Base-by-base conservation (phyloP, 441 rosid genomes). In the Mallotus repandus region DNA sequence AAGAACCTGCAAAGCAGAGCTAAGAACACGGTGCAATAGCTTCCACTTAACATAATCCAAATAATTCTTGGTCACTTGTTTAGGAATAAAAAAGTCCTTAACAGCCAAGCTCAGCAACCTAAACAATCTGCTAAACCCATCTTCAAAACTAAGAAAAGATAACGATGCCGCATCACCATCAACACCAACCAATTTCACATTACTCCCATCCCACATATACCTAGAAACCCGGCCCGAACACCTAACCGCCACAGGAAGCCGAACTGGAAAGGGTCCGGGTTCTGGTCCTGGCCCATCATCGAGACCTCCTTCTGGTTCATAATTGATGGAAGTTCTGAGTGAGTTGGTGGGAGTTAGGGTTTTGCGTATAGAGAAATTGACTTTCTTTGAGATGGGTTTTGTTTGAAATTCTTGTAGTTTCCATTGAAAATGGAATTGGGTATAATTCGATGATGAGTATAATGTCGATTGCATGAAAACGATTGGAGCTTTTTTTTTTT, bases 1-100 rank as follows among this genome's bases (percentile, higher is more conserved):
- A 84, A 94, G 93, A 85, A 94, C 97, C 75, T 92, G 98, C 8
- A 94, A 80, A 48, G 97, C 90, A 46, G 98, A 92, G 90, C 98
- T 94, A 83, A 86, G 92, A 77, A 94, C 91, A 63, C 98, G 85
- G 81, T 94, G 98, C 84, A 92, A 82, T 59, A 94, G 78, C 86
- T 94, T 94, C 98, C 98, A 94, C 80, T 94, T 90, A 18, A 94
- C 97, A 76, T 90, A 94, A 18, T 79, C 83, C 78, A 90, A 61
- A 66, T 94, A 94, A 70, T 83, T 83, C 16, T 84, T 83, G n/a
- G 77, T 79, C 9, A 94, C 92, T 82, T 78, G 89, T 76, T 90
- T 94, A 29, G 98, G 97, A 69, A 94, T 82, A 74, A 94, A 90
- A 66, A 94, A 90, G 74, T 90, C 78, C 85, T 86, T 85, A 12